Conservation (phyloP, 1,284 basidiomycete species). For the Melampsora americana region DNA sequence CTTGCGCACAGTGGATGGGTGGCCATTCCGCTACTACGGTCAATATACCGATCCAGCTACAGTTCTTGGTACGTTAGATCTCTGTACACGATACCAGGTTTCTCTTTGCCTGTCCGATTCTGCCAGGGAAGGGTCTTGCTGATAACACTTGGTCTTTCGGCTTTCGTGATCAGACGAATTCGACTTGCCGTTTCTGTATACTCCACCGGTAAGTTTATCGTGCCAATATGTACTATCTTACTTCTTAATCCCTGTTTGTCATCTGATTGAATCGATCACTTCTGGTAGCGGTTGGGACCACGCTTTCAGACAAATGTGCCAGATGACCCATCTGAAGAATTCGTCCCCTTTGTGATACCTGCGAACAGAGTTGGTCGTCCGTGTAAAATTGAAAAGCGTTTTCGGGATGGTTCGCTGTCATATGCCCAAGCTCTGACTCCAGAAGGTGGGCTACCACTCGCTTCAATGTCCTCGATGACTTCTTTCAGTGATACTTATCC, state of each 20-base stretch:
- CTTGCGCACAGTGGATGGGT: constrained; percentile 40
- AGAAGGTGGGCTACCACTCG: constrained; percentile 16
- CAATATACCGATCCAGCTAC: constrained; percentile 39
- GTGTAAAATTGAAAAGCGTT: constrained; percentile 28
- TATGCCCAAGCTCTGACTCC: constrained; percentile 7
- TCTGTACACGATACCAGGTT: neutral
- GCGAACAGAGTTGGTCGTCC: constrained; percentile 1
- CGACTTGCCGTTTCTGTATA: constrained; percentile 42
- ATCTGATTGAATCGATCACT: neutral
- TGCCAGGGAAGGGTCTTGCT: neutral
- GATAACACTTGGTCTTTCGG: neutral
- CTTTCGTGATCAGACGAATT: constrained; percentile 24
- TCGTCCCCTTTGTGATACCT: neutral
- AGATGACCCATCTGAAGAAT: constrained; percentile 7
- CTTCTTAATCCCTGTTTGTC: neutral
- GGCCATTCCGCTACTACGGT: constrained; percentile 44
- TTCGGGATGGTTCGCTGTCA: constrained; percentile 32
- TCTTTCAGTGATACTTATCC: too few relatives aligned
- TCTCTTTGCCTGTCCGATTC: neutral
- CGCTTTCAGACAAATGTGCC: constrained; percentile 37
- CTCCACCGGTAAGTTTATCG: constrained; percentile 30
- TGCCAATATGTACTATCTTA: neutral
- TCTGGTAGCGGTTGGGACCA: constrained; percentile 33
- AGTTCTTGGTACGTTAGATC: constrained; percentile 18
- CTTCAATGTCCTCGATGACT: too few relatives aligned